These are phyloP conservation scores for Coprinopsis cinerea DNA, from an alignment of 768 basidiomycete species.

Conservation along the genomic window DNA sequence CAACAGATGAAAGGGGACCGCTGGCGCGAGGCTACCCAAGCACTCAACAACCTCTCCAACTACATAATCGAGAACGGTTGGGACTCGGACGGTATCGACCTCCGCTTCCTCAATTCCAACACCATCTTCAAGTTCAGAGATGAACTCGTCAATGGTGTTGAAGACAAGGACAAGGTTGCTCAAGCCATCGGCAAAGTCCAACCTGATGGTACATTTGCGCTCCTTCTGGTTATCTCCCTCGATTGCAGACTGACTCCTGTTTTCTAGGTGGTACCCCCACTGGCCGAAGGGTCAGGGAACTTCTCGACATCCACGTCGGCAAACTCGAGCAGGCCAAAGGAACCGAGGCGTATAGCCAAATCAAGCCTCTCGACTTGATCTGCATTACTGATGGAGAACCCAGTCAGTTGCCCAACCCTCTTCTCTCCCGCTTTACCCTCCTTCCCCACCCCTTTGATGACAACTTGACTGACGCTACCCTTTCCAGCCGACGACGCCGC, in stretches of 20 bases:
- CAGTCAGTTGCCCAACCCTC: constrained; percentile 11
- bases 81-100: constrained; percentile 19
- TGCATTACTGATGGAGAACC: constrained; percentile 28
- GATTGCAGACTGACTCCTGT: too few relatives aligned
- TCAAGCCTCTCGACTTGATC: constrained; percentile 27
- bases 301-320: constrained; percentile 14
- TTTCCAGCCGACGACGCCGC: constrained; percentile 7
- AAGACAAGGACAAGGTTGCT: constrained; percentile 15
- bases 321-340: constrained; percentile 15
- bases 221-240: too few relatives aligned
- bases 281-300: constrained; percentile 18
- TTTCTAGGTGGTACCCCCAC: constrained; percentile 24
- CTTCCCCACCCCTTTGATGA: not conserved
- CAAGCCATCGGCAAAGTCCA: not conserved
- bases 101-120: constrained; percentile 23
- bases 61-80: constrained; percentile 18
- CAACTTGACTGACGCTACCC: too few relatives aligned
- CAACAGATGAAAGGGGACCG: constrained; percentile 16
- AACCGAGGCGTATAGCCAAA: constrained; percentile 14
- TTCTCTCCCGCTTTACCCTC: not conserved
- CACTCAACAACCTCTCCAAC: constrained; percentile 25
- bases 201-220: not conserved
- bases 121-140: not conserved
- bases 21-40: constrained; percentile 24
- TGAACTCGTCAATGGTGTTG: constrained; percentile 1